phyloP scores from a whole-genome alignment of 2,329 filamentous ascomycete genomes.

The Sordariomycetes sp. region DNA sequence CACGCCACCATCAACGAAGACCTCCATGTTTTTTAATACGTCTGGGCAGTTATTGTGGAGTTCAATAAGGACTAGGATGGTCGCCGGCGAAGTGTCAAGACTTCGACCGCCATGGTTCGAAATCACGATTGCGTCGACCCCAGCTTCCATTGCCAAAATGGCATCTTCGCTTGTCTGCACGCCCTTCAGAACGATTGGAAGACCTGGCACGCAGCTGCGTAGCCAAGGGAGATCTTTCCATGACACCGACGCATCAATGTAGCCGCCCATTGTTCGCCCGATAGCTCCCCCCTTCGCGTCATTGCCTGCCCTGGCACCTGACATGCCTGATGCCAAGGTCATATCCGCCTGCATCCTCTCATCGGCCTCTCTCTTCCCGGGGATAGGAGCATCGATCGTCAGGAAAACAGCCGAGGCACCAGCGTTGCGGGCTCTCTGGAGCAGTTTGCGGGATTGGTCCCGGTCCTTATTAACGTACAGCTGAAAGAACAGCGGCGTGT shows the following conservation, averaged over 20 bases:
- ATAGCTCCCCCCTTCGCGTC: conserved; percentile 46
- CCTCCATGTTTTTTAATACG: conserved; percentile 50
- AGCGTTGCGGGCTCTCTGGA: conserved; percentile 31
- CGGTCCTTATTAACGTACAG: conserved; percentile 53
- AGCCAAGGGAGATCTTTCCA: conserved; percentile 55
- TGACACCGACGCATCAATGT: conserved; percentile 52
- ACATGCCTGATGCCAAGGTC: conserved; percentile 25
- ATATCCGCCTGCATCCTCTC: conserved; percentile 38
- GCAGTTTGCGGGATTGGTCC: conserved; percentile 36
- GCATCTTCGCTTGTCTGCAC: conserved; percentile 62
- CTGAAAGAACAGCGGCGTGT: conserved; percentile 45
- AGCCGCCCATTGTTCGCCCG: conserved; percentile 44
- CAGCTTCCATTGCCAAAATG: conserved; percentile 45
- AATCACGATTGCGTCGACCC: conserved; percentile 59
- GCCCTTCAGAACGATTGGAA: conserved; percentile 58
- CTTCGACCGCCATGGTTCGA: conserved; percentile 61
- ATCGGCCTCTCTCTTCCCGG: conserved; percentile 44
- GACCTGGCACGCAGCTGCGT: conserved; percentile 31
- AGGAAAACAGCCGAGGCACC: conserved; percentile 41
- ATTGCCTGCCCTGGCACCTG: conserved; percentile 30
- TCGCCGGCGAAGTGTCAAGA: conserved; percentile 25
- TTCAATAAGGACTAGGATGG: conserved; percentile 38
- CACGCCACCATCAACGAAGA: conserved; percentile 58
- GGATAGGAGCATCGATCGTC: conserved; percentile 49
- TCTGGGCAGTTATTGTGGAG: conserved; percentile 51